These are phyloP conservation scores for Glaciozyma martinii DNA, from an alignment of 768 basidiomycete genomes.

Conservation along the genomic window DNA sequence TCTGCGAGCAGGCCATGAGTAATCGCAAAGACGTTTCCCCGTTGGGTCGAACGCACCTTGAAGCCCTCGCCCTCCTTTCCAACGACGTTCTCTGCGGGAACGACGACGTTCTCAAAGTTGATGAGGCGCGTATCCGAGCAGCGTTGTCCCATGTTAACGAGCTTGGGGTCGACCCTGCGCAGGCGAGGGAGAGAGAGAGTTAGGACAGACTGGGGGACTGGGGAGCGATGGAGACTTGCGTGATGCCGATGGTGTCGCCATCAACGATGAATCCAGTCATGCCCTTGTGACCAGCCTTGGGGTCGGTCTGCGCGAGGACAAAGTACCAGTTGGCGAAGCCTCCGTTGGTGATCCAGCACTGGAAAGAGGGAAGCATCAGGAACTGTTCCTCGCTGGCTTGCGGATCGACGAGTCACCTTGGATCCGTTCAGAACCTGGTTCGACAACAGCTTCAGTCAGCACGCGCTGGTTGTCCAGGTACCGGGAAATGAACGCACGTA, in stretches of 20 bases:
- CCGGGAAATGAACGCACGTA: conserved; percentile 24
- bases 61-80: conserved; percentile 38
- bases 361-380: not conserved
- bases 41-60: conserved; percentile 33
- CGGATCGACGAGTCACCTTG: not conserved
- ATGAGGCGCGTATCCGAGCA: conserved; percentile 43
- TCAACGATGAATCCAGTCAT: conserved; percentile 43
- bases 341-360: conserved; percentile 39
- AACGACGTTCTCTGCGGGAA: conserved; percentile 38
- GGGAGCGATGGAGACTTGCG: not conserved
- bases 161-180: conserved; percentile 36
- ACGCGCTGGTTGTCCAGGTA: too few species aligned
- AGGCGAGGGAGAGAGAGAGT: not conserved
- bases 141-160: conserved; percentile 42
- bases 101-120: conserved; percentile 36
- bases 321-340: conserved; percentile 42
- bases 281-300: conserved; percentile 35
- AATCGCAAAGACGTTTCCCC: conserved; percentile 25
- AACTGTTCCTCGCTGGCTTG: not conserved
- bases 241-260: conserved; percentile 37
- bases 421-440: conserved; percentile 6
- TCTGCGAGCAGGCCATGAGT: too few species aligned
- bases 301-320: conserved; percentile 41
- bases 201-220: not conserved
- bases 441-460: not conserved